Evolutionary conservation across 164 flowering plant genomes (phyloP), one percentile per base, ranked within the genome.

Genomic region (Euptelea pleiosperma): DNA sequence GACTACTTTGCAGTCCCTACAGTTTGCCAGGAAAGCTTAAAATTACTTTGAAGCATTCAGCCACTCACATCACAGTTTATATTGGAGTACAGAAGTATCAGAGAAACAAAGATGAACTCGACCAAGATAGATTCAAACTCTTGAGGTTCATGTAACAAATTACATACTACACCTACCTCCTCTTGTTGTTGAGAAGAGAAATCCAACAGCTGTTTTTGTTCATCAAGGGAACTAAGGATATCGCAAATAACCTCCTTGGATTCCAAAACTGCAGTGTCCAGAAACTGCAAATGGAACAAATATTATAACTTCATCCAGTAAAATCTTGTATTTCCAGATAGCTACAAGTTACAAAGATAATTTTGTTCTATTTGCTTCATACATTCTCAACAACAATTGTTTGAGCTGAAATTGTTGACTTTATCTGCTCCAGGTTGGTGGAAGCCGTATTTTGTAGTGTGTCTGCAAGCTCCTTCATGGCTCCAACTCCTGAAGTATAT

Each of bases 1-100:
- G 51, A 74, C 78, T 81, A 46, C 77, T 66, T 44, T 72, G 73
- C 43, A 85, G 57, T 43, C 90, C 86, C 95, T 90, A 55, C n/a
- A 69, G 14, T 61, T 49, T 3, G 11, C 46, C 48, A 25, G 12
- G 54, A 53, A 39, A 21, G n/a, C 33, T 48, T 52, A 36, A 11
- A 11, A 44, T 25, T 16, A 28, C 28, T 3, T 26, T 22, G 8
- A 22, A 40, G 21, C 11, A 52, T 40, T 37, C 29, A 19, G 26
- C n/a, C n/a, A n/a, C n/a, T n/a, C n/a, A n/a, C n/a, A 43, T 41
- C 31, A 58, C 11, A 30, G n/a, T n/a, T n/a, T n/a, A 31, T 26
- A 7, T 24, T 21, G 34, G 8, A 39, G 19, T 8, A 6, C 2
- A n/a, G 3, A 10, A 52, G 12, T 1, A n/a, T 10, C 19, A 40